Conservation (phyloP, 1,284 basidiomycete genomes). For the Gastroboletus turbinatus region DNA sequence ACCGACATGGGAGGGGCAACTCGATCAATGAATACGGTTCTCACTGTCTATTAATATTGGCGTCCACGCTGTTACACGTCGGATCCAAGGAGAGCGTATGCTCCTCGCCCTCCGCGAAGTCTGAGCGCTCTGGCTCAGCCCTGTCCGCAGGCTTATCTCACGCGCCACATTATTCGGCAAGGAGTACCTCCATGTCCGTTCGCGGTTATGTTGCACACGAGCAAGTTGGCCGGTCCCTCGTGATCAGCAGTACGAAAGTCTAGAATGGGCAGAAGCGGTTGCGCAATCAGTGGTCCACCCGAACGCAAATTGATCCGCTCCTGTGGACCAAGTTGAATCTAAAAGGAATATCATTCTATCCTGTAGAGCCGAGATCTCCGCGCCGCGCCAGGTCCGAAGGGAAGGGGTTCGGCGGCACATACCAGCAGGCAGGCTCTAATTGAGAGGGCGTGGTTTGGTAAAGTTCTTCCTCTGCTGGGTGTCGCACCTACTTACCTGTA, state of each 20-base stretch:
- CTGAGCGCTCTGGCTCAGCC: not conserved
- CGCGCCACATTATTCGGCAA: not conserved
- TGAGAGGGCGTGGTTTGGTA: conserved; percentile 31
- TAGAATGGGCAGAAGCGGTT: not conserved
- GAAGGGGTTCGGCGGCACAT: not conserved
- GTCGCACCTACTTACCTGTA: conserved; percentile 19
- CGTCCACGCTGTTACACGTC: not conserved
- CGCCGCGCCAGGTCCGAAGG: conserved; percentile 7
- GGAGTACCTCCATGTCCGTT: not conserved
- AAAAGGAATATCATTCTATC: not conserved
- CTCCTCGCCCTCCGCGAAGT: not conserved
- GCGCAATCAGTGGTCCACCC: not conserved
- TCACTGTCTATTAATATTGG: conserved; percentile 16
- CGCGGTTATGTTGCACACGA: conserved; percentile 1
- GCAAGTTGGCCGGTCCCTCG: not conserved
- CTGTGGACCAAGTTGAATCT: not conserved
- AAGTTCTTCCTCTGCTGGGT: conserved; percentile 14
- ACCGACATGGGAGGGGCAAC: not conserved
- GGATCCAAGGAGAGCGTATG: not conserved
- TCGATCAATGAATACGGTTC: conserved; percentile 2
- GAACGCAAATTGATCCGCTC: conserved; percentile 17
- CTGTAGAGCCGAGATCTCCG: conserved; percentile 9
- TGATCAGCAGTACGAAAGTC: not conserved
- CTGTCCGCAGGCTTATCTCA: not conserved
- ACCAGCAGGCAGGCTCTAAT: conserved; percentile 6